These are phyloP conservation scores for Daedaleopsis nitida DNA, from an alignment of 768 basidiomycete species.

Conservation along the genomic window DNA sequence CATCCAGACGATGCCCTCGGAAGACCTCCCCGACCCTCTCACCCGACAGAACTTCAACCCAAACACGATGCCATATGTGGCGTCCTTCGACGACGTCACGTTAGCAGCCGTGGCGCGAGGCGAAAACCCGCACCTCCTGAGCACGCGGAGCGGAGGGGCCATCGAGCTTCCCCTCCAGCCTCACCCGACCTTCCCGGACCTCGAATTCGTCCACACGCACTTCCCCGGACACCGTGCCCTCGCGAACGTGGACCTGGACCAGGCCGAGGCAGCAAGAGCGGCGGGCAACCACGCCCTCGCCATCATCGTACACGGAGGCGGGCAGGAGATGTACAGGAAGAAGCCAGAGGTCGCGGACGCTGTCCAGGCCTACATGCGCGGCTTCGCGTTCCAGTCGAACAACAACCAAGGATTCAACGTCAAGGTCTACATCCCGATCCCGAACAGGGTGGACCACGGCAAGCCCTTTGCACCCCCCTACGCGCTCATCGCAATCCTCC, in stretches of 20 bases:
- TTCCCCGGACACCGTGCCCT: neutral
- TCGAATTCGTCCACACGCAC: neutral
- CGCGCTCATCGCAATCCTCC: neutral
- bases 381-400: neutral
- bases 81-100: neutral
- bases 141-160: neutral
- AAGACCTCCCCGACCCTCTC: neutral
- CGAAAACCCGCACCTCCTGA: neutral
- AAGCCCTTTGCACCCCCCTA: conserved; percentile 4
- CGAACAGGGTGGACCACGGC: neutral
- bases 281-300: neutral
- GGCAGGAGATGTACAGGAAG: neutral
- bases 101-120: neutral
- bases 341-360: neutral
- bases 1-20: neutral
- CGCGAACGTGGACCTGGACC: neutral
- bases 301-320: neutral
- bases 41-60: neutral
- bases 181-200: neutral
- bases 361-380: neutral
- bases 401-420: neutral
- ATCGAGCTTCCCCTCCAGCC: neutral
- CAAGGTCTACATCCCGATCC: neutral
- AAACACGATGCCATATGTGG: neutral
- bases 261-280: neutral